Base-by-base conservation (phyloP, 805 yeast species). In the Dipodascopsis uninucleata region DNA sequence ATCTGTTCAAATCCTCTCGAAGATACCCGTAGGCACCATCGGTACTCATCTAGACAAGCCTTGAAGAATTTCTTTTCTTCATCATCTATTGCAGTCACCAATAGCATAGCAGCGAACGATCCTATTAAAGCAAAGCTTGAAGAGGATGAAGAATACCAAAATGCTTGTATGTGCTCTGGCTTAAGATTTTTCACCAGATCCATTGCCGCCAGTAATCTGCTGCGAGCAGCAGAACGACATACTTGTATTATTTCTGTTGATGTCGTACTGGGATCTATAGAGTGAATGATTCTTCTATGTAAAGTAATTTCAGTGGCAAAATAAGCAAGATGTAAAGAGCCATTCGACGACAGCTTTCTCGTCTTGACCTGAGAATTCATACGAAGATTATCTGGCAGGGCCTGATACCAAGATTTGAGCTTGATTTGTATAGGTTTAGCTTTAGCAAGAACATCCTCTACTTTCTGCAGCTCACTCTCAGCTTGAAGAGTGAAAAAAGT, bases 1-100 rank as follows among this genome's bases (percentile, higher is more conserved):
- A 86, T 86, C 50, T 85, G 89, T 24, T 77, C 83, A 59, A 85
- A 87, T 24, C 85, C 82, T 52, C 81, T 80, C 3, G 93, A 76
- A 33, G 85, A 78, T 22, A 82, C 79, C 60, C 82, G 79, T 33
- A 90, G 64, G 8, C 80, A 75, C 82, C 87, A 79, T 47, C 94
- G 71, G 63, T 85, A 89, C 55, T 82, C 83, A 58, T 77, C 77
- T 23, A 89, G 74, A 52, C 81, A 81, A 51, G 79, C 84, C 56
- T 78, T 74, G 64, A 77, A 86, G 37, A 74, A 69, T 31, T 69
- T 69, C 0, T 82, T 74, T 58, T 87, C 96, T 43, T 80, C 85
- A 2, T 54, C 47, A 79, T 0, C 94, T 90, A 60, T 82, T 1
- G 57, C 44, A 8, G 60, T 43, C 4, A 53, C 47, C 22, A 50